Conservation (phyloP, 208 protist species). For the Trypanosoma mega region DNA sequence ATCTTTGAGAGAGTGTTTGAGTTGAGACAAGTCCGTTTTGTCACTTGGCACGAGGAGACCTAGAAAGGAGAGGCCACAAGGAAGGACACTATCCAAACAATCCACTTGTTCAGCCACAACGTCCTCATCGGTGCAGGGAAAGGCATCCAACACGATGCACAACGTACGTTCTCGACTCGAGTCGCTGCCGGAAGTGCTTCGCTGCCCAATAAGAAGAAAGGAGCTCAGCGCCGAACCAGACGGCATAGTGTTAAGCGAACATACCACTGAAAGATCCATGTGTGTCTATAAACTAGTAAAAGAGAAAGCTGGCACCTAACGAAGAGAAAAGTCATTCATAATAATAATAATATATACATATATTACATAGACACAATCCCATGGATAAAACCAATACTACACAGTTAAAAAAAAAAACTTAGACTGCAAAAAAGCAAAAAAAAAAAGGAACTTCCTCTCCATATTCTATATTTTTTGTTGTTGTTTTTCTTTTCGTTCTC, state of each 20-base stretch:
- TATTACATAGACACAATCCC: background rate
- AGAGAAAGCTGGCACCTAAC: background rate
- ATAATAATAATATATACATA: background rate
- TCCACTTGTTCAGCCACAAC: conserved; percentile 70
- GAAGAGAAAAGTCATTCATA: conserved; percentile 5
- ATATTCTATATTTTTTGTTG: no score
- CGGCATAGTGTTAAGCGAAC: conserved; percentile 3
- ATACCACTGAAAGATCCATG: conserved; percentile 26
- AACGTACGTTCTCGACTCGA: background rate
- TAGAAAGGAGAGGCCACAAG: conserved; percentile 59
- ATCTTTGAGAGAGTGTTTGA: conserved; percentile 5
- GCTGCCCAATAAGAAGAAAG: conserved; percentile 24
- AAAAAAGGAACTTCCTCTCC: no score
- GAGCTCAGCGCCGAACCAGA: background rate
- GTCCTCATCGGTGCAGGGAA: conserved; percentile 40
- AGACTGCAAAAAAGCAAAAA: background rate
- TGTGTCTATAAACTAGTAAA: background rate
- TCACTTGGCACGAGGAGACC: conserved; percentile 26
- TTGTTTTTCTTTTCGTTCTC: no score
- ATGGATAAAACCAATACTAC: background rate
- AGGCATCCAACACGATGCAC: conserved; percentile 34
- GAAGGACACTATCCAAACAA: conserved; percentile 64
- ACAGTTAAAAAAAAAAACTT: conserved; percentile 1
- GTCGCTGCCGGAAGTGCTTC: background rate
- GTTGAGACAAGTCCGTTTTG: background rate